phyloP scores from a whole-genome alignment of 805 yeast genomes.

The Wickerhamomyces pijperi region DNA sequence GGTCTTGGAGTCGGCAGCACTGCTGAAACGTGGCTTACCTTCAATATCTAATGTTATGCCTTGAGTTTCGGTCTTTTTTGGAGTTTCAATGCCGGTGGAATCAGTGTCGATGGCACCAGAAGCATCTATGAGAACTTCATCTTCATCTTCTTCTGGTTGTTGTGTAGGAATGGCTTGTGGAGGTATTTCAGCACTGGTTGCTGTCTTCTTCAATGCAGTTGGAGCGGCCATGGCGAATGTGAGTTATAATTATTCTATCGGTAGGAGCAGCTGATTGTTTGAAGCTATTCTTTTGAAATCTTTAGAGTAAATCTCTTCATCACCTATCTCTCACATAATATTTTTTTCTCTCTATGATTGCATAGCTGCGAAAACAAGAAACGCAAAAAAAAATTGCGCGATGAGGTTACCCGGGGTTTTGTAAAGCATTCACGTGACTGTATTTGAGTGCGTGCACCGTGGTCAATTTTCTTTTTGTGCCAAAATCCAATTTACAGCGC shows the following conservation, averaged over 20 bases:
- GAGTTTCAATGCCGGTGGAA: conserved; percentile 6
- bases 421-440: no score
- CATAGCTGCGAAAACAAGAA: background rate
- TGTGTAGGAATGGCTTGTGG: conserved; percentile 1
- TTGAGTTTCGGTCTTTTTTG: conserved; percentile 10
- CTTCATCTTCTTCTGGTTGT: conserved; percentile 20
- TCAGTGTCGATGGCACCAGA: conserved; percentile 16
- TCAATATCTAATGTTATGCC: conserved; percentile 50
- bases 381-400: background rate
- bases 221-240: conserved; percentile 32
- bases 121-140: conserved; percentile 28
- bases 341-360: background rate
- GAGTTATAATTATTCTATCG: background rate
- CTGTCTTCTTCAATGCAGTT: conserved; percentile 22
- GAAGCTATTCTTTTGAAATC: no score
- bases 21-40: conserved; percentile 79
- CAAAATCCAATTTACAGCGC: no score
- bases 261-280: background rate
- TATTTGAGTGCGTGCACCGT: no score
- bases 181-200: conserved; percentile 1
- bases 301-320: no score
- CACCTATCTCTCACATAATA: background rate
- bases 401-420: background rate
- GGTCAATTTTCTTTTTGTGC: no score
- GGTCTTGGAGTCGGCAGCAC: conserved; percentile 49